These are phyloP conservation scores for Aspergillus uvarum DNA, from an alignment of 2,329 filamentous ascomycete species.

Conservation along the genomic window DNA sequence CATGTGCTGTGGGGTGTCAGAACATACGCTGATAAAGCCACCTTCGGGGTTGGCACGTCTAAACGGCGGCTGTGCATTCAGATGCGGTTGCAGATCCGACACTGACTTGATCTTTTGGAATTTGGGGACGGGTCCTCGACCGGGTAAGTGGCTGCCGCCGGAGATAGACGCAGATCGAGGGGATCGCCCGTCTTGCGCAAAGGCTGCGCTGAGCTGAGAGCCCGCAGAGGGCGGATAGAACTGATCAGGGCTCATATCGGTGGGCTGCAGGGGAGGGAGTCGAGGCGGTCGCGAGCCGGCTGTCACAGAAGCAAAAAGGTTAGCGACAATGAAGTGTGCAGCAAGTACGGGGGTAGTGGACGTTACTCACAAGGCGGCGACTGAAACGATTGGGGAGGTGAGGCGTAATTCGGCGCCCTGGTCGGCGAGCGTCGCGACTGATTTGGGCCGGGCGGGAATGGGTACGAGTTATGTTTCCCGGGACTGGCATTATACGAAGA, in stretches of 20 bases:
- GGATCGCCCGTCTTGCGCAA: slow-evolving; percentile 54
- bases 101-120: slow-evolving; percentile 75
- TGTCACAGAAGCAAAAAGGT: slow-evolving; percentile 32
- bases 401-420: slow-evolving; percentile 59
- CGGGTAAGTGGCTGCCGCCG: slow-evolving; percentile 51
- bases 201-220: slow-evolving; percentile 68
- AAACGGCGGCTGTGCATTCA: slow-evolving; percentile 85
- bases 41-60: slow-evolving; percentile 93
- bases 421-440: slow-evolving; percentile 75
- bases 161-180: slow-evolving; percentile 45
- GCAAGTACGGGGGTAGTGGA: background rate
- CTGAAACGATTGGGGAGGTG: slow-evolving; percentile 58
- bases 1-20: background rate
- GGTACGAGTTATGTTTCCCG: slow-evolving; percentile 53
- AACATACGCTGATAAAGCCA: slow-evolving; percentile 89
- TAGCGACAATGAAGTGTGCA: slow-evolving; percentile 9
- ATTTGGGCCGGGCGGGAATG: slow-evolving; percentile 54
- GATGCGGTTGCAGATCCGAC: slow-evolving; percentile 74
- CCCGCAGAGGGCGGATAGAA: slow-evolving; percentile 71
- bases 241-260: slow-evolving; percentile 67
- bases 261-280: slow-evolving; percentile 69
- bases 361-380: slow-evolving; percentile 55
- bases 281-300: slow-evolving; percentile 58
- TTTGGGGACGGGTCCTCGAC: slow-evolving; percentile 74
- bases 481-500: slow-evolving; percentile 72